A percentile compares a stretch with the other conserved stretches of the same genome.
Evolutionary conservation across 78 protist species (phyloP).

Genomic region (Pelomyxa schiedti): DNA sequence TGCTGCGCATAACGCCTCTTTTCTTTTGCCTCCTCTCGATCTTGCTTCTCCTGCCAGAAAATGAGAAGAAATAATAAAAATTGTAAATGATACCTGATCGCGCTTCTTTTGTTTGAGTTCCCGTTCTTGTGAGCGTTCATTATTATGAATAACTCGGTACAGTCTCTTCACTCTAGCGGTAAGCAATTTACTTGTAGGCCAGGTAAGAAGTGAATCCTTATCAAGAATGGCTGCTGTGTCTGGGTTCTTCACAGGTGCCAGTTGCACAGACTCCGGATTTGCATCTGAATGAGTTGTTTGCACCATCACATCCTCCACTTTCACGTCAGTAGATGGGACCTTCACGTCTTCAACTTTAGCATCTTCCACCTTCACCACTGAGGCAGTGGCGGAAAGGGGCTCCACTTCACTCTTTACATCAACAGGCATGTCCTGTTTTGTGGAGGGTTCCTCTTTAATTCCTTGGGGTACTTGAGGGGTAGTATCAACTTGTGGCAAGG

Average conservation of each 20-base stretch:
- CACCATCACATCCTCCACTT: too few relatives aligned
- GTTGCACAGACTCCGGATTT: too few relatives aligned
- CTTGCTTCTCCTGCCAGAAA: conserved; percentile 10
- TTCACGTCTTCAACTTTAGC: too few relatives aligned
- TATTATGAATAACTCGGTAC: conserved; percentile 5
- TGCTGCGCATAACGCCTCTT: conserved; percentile 20
- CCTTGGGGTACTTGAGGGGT: too few relatives aligned
- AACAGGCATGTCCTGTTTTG: too few relatives aligned
- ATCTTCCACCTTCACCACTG: too few relatives aligned
- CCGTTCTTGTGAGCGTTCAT: conserved; percentile 13
- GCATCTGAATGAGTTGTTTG: too few relatives aligned
- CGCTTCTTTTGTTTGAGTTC: conserved; percentile 16
- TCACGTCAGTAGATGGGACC: too few relatives aligned
- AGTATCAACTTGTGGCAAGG: too few relatives aligned
- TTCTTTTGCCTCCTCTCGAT: conserved; percentile 12
- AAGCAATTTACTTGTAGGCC: conserved; percentile 36
- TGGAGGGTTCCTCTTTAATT: too few relatives aligned
- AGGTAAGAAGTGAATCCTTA: neutral
- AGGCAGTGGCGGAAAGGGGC: too few relatives aligned
- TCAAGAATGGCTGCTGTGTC: neutral
- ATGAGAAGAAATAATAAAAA: neutral
- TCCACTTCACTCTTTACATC: too few relatives aligned
- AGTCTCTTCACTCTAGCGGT: conserved; percentile 29
- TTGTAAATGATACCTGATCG: conserved; percentile 5
- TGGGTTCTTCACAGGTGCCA: neutral